Evolutionary conservation across 306 rosid species (phyloP), one percentile per base, ranked within the genome.

Genomic region (Cicer pinnatifidum): DNA sequence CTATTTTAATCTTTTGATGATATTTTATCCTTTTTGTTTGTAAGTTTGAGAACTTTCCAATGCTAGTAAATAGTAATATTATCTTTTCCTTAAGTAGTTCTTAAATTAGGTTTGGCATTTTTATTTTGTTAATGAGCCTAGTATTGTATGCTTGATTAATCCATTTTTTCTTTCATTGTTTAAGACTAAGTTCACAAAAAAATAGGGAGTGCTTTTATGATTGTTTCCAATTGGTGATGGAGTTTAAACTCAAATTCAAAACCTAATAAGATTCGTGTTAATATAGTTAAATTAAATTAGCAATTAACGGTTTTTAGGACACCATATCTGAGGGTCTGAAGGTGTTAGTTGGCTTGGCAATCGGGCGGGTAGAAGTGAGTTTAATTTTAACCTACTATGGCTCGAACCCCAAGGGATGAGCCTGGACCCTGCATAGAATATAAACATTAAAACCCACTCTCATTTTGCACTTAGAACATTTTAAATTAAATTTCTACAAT

Each of bases 21-120:
- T 75, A 68, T 58, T 60, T 46, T 40, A 64, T 39, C 40, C 13
- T 20, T 69, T 68, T 19, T 15, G 54, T 71, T 77, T n/a, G 51
- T 12, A 48, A 51, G 39, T 58, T 50, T 41, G 9, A 8, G 38
- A 50, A 61, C 12, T 20, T 50, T 50, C 28, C 6, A 56, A 23
- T 56, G 39, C 62, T 54, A 54, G 5, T 15, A 54, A 54, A 54
- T n/a, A 37, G 40, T 13, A 11, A 9, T 43, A 17, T 40, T 44
- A 15, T 46, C 38, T 47, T 47, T 19, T 68, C 11, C 73, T 37
- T 8, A 5, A 28, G 15, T 54, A 17, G 20, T 48, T 56, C 17
- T 41, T 53, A 15, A 23, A 11, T 60, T 56, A 20, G 53, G 54
- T 48, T 48, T 16, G n/a, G 43, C 7, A 16, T 59, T 59, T 56